Evolutionary conservation across 371 early-diverging fungal genomes (phyloP).

Genomic region (Circinella umbellata): DNA sequence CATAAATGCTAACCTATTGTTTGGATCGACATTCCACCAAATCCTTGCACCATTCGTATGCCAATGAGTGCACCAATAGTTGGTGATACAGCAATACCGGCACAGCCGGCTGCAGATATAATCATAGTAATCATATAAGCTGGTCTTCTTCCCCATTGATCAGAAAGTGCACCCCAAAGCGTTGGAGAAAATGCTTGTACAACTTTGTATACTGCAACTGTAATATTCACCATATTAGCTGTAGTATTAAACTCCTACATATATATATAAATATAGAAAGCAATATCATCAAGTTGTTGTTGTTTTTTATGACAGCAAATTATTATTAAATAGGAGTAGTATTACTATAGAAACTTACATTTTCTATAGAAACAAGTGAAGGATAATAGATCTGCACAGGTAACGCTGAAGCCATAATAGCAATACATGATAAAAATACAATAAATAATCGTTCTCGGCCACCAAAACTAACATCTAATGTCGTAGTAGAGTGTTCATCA

Average conservation of each 20-base stretch:
- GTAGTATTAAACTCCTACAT: slow-evolving; percentile 25
- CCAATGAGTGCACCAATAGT: slow-evolving; percentile 53
- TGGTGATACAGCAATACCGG: slow-evolving; percentile 58
- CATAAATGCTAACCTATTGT: slow-evolving; percentile 45
- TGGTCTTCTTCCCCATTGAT: slow-evolving; percentile 28
- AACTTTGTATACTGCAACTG: slow-evolving; percentile 22
- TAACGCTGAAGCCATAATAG: slow-evolving; percentile 16
- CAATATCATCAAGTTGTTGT: too few relatives aligned
- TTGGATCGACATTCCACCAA: slow-evolving; percentile 62
- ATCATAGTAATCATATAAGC: slow-evolving; percentile 50
- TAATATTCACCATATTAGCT: slow-evolving; percentile 17
- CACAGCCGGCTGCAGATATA: slow-evolving; percentile 58
- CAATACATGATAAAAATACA: background rate
- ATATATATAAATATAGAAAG: background rate
- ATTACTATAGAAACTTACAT: slow-evolving; percentile 13
- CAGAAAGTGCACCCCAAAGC: slow-evolving; percentile 31
- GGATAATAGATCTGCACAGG: slow-evolving; percentile 31
- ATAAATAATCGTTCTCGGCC: background rate
- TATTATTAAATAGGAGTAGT: background rate
- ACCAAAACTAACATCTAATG: background rate
- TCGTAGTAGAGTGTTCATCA: background rate
- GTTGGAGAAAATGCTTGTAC: slow-evolving; percentile 28
- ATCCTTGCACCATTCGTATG: slow-evolving; percentile 63
- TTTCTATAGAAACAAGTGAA: slow-evolving; percentile 23
- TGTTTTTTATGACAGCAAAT: too few relatives aligned